Percentiles rank a stretch among this genome's conserved stretches.
Conservation (phyloP, 2,329 filamentous ascomycete genomes). For the Dactylellina haptotyla region DNA sequence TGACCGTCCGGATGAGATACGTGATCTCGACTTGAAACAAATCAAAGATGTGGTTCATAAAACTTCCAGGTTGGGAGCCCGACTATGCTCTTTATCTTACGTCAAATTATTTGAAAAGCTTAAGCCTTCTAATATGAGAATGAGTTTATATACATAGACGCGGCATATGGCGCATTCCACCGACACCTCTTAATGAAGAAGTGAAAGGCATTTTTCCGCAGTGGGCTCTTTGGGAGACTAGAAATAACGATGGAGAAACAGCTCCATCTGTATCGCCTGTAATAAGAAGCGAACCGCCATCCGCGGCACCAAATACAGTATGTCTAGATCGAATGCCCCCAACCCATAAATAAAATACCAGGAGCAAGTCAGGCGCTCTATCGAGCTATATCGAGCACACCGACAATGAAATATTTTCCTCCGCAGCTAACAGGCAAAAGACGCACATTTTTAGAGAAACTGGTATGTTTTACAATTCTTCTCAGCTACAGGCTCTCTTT, state of each 20-base stretch:
- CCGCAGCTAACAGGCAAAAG: not conserved
- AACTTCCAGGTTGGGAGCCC: not conserved
- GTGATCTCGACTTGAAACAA: no score
- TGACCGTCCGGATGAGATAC: no score
- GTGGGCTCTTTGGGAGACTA: no score
- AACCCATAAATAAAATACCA: not conserved
- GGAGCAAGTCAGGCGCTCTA: not conserved
- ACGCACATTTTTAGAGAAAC: slow-evolving; percentile 13
- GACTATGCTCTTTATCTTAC: not conserved
- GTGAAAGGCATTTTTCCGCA: not conserved
- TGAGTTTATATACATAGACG: not conserved
- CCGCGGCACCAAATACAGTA: not conserved
- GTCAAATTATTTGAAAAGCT: not conserved
- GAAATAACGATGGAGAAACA: not conserved
- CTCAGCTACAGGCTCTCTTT: no score
- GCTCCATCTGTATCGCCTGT: no score
- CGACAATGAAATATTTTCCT: not conserved
- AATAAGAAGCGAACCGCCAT: no score
- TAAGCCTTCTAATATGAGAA: not conserved
- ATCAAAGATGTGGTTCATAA: no score
- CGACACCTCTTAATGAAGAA: not conserved
- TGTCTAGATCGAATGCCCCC: not conserved
- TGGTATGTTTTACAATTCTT: slow-evolving; percentile 10
- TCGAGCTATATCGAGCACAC: not conserved
- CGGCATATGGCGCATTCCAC: not conserved